Evolutionary conservation across 1,284 basidiomycete genomes (phyloP), one percentile per base, ranked within the genome.

Genomic region (Testicularia cyperi): DNA sequence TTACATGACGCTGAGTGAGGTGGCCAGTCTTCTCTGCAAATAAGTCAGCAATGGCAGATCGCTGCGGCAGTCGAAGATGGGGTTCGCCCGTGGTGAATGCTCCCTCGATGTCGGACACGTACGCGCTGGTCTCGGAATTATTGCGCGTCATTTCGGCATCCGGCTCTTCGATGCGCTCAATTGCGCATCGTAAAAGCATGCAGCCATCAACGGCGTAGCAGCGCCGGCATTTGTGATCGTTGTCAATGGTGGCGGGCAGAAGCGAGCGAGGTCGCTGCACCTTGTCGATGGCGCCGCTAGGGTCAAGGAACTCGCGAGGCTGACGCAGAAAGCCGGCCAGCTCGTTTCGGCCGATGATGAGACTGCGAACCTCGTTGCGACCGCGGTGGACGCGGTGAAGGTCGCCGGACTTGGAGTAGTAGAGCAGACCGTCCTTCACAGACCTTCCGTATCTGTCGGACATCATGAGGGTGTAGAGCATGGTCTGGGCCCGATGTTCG

Each of bases 401-500:
- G 51, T 90, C 85, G 63, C 92, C 87, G 44, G 83, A 85, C 72
- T 94, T 90, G 0, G 92, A 94, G 74, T 98, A 99, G 75, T 91
- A 96, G 21, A 99, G 81, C 37, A 98, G 78, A 2, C 95, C 95
- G 12, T 86, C 84, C 1, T 79, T 78, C 19, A 81, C 71, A 9
- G 44, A 33, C 9, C 44, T 42, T 58, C 87, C 86, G 72, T 97
- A 97, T 12, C 92, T 84, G 71, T 98, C 92, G 25, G 85, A 84
- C 74, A 92, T 86, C 6, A 99, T 82, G 12, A 98, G 80, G 0
- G 91, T 96, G 74, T 98, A 99, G 6, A 98, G 79, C 86, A 96
- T 92, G 1, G 95, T 98, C 78, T 99, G 94, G 0, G 95, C 95
- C 30, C 92, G 86, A 77, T 98, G 95, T 65, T 94, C 90, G 9